Evolutionary conservation across 768 basidiomycete genomes (phyloP).

Genomic region (Terana coerulea): DNA sequence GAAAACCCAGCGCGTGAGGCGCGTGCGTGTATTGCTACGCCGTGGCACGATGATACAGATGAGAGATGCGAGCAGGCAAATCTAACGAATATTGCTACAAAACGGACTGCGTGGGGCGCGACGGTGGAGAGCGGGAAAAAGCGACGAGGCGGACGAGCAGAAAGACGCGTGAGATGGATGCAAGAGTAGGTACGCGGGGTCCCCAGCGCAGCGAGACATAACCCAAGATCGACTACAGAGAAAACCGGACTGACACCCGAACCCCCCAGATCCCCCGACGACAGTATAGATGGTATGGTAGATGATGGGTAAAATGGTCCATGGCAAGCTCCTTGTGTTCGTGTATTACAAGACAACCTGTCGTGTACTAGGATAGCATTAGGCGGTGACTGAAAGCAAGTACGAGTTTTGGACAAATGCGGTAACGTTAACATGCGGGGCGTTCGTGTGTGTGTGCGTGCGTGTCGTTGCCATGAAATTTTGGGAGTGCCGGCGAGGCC

Average conservation of each 20-base stretch:
- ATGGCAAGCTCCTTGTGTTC: constrained; percentile 12
- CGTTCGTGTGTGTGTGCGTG: constrained; percentile 17
- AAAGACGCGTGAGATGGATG: constrained; percentile 1
- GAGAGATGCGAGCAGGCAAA: not conserved
- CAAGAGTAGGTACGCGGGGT: not conserved
- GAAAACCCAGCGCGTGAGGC: constrained; percentile 9
- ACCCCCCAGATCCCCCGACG: constrained; percentile 1
- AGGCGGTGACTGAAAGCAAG: not conserved
- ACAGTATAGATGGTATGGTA: constrained; percentile 2
- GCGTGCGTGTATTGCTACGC: constrained; percentile 13
- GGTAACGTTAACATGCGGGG: constrained; percentile 14
- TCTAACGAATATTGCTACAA: constrained; percentile 13
- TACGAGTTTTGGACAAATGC: not conserved
- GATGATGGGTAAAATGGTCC: not conserved
- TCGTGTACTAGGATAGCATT: constrained; percentile 11
- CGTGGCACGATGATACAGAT: constrained; percentile 7
- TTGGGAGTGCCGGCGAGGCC: not conserved
- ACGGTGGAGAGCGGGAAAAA: constrained; percentile 3
- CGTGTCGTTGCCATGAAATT: constrained; percentile 13
- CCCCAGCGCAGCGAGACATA: constrained; percentile 3
- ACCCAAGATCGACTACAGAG: constrained; percentile 9
- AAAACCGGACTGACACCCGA: not conserved
- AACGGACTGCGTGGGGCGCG: not conserved
- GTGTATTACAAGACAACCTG: constrained; percentile 17
- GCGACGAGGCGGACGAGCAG: not conserved